phyloP scores from a whole-genome alignment of 1,139 yeast genomes.

The Pneumocystis jirovecii region DNA sequence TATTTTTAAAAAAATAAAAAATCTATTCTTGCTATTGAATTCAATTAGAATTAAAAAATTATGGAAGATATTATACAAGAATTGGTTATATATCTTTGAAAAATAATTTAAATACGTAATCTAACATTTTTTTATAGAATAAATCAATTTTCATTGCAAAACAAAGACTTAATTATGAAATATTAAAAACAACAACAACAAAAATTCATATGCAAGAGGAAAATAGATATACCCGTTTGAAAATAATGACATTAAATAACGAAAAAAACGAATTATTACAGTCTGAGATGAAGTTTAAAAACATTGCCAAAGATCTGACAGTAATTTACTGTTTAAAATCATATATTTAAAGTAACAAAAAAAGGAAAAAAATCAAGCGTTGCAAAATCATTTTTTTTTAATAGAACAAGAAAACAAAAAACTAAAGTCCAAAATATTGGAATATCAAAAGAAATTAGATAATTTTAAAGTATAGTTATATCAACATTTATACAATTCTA shows the following conservation, averaged over 20 bases:
- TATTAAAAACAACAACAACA: background rate
- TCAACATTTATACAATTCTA: background rate
- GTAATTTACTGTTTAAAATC: background rate
- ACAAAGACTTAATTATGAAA: background rate
- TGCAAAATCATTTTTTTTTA: background rate
- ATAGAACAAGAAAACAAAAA: background rate
- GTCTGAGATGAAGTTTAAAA: background rate
- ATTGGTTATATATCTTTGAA: background rate
- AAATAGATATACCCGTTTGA: background rate
- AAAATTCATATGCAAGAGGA: background rate
- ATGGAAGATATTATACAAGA: background rate
- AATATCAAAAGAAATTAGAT: background rate
- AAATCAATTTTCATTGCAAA: background rate
- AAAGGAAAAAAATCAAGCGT: background rate
- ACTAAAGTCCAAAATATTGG: background rate
- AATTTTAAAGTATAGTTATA: background rate
- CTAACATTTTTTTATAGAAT: background rate
- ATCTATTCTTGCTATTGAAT: too few species aligned
- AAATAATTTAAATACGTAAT: background rate
- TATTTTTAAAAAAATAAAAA: background rate
- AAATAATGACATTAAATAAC: background rate
- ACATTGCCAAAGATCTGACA: background rate
- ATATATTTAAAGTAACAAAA: background rate
- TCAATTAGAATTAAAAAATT: too few species aligned
- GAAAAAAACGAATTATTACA: background rate